phyloP scores from a whole-genome alignment of 2,329 filamentous ascomycete genomes.

The Diaporthe sp. region DNA sequence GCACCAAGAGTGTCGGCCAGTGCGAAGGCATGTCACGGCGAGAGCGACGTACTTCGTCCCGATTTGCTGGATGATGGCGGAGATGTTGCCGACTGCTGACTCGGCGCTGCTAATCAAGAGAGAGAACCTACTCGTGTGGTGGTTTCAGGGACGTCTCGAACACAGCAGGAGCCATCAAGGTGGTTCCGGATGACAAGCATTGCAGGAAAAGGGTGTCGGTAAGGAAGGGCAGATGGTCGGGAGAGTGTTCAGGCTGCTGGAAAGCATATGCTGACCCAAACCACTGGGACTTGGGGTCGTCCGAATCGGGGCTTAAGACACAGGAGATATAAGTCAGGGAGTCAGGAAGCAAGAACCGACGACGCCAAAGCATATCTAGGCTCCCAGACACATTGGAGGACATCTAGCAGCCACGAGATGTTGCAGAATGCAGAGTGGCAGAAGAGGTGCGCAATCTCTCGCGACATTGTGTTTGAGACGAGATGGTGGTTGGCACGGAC shows the following conservation, averaged over 20 bases:
- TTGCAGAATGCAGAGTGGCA: neutral
- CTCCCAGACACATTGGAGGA: neutral
- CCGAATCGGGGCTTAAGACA: conserved; percentile 12
- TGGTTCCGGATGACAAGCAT: neutral
- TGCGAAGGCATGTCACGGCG: neutral
- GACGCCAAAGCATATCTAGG: neutral
- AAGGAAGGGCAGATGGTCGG: neutral
- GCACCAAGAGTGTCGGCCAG: conserved; percentile 1
- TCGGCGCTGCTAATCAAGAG: conserved; percentile 16
- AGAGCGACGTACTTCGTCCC: conserved; percentile 4
- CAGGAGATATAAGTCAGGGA: neutral
- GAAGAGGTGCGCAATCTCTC: neutral
- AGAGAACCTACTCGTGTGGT: conserved; percentile 12
- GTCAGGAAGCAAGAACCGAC: neutral
- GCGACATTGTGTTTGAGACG: neutral
- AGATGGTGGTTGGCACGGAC: conserved; percentile 2
- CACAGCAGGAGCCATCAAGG: conserved; percentile 8
- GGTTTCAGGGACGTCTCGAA: conserved; percentile 28
- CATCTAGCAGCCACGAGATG: neutral
- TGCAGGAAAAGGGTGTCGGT: too few species aligned
- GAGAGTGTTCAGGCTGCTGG: conserved; percentile 2
- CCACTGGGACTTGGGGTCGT: conserved; percentile 5
- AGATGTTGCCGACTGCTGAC: conserved; percentile 9
- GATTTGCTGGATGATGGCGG: conserved; percentile 5
- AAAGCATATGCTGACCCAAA: neutral